Evolutionary conservation across 192 early-diverging fungal species (phyloP).

Genomic region (Allomyces macrogynus): DNA sequence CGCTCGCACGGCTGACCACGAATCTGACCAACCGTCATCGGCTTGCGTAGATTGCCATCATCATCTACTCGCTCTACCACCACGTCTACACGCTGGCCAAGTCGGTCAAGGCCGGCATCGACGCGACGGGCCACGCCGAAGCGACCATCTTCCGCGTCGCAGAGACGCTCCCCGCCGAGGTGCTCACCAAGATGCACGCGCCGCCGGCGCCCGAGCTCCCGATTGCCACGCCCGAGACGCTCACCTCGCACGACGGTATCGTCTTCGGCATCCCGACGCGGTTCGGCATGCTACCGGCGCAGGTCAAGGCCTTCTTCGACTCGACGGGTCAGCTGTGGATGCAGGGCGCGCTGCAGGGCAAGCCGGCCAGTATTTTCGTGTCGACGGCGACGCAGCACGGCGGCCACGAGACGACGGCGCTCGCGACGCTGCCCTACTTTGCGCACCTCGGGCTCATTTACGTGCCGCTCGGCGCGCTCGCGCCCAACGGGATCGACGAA

Average conservation of each 20-base stretch:
- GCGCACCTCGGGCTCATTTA: no score
- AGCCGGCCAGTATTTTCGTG: conserved; percentile 35
- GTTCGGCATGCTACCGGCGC: conserved; percentile 54
- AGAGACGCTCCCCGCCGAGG: conserved; percentile 35
- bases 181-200: conserved; percentile 32
- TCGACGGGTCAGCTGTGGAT: conserved; percentile 33
- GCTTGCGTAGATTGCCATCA: conserved; percentile 5
- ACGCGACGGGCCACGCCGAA: conserved; percentile 20
- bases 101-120: conserved; percentile 33
- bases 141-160: conserved; percentile 24
- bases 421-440: no score
- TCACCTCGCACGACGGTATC: conserved; percentile 27
- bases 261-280: conserved; percentile 41
- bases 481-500: conserved; percentile 32
- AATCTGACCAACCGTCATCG: no score
- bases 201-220: conserved; percentile 20
- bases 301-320: conserved; percentile 54
- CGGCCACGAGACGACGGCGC: no score
- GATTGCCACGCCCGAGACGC: conserved; percentile 10
- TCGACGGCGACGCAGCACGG: conserved; percentile 56
- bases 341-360: no score
- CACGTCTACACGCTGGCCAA: conserved; percentile 5
- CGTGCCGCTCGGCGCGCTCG: conserved; percentile 43
- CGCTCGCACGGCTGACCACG: no score
- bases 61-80: conserved; percentile 10